Conservation (phyloP, 2,329 filamentous ascomycete genomes). For the Gnomoniopsis sp. region DNA sequence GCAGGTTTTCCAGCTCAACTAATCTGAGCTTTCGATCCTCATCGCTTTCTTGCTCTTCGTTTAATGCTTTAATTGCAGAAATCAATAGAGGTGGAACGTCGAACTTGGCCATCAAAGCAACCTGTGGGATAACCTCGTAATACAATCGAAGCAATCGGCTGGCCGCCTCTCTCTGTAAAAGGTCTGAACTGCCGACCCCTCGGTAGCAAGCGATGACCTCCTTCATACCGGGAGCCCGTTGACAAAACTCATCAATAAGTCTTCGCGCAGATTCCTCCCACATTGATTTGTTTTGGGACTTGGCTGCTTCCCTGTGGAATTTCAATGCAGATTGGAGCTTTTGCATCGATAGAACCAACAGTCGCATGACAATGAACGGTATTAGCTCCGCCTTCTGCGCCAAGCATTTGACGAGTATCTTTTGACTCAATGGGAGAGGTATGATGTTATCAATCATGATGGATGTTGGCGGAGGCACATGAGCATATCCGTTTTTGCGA, state of each 20-base stretch:
- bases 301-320: constrained; percentile 51
- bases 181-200: constrained; percentile 62
- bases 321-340: constrained; percentile 68
- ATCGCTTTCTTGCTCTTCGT: constrained; percentile 37
- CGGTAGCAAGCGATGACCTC: constrained; percentile 75
- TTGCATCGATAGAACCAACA: constrained; percentile 73
- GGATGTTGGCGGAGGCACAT: constrained; percentile 72
- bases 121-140: constrained; percentile 75
- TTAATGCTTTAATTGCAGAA: constrained; percentile 61
- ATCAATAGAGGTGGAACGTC: constrained; percentile 79
- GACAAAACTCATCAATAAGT: constrained; percentile 71
- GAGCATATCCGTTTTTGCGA: constrained; percentile 57
- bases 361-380: constrained; percentile 77
- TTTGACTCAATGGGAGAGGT: constrained; percentile 76
- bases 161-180: constrained; percentile 74
- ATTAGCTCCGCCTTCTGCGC: constrained; percentile 75
- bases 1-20: constrained; percentile 76
- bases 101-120: constrained; percentile 79
- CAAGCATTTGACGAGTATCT: constrained; percentile 74
- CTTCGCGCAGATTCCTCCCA: constrained; percentile 70
- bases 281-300: constrained; percentile 34
- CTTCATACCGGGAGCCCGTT: constrained; percentile 76
- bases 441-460: constrained; percentile 83
- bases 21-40: constrained; percentile 54
- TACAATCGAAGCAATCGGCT: constrained; percentile 79